Conservation (phyloP, 305 asterid genomes). For the Ajuga reptans region DNA sequence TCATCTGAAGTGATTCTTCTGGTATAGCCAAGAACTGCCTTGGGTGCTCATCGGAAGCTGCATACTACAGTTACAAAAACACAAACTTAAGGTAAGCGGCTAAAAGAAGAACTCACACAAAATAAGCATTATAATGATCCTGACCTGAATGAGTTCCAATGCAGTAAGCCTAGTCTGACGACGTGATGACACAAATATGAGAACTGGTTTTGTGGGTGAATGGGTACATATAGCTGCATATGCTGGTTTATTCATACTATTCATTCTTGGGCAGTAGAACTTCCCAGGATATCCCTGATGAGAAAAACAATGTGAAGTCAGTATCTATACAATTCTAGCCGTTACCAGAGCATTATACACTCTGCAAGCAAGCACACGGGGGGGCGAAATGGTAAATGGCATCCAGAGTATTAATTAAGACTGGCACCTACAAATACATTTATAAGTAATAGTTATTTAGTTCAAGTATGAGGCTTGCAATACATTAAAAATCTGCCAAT, state of each 20-base stretch:
- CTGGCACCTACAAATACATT: neutral
- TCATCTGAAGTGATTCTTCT: slow-evolving; percentile 95
- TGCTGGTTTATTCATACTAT: slow-evolving; percentile 97
- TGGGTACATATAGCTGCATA: slow-evolving; percentile 98
- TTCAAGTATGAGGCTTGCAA: neutral
- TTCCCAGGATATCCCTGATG: slow-evolving; percentile 97
- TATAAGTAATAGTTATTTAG: neutral
- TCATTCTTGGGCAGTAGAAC: slow-evolving; percentile 98
- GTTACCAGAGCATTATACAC: slow-evolving; percentile 13
- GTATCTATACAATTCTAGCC: neutral
- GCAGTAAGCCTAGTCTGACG: slow-evolving; percentile 99
- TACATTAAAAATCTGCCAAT: neutral
- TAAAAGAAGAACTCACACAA: slow-evolving; percentile 4
- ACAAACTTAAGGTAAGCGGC: slow-evolving; percentile 14
- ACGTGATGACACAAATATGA: slow-evolving; percentile 95
- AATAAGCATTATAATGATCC: slow-evolving; percentile 17
- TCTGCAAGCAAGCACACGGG: neutral
- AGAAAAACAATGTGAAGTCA: slow-evolving; percentile 15
- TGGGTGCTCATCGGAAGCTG: slow-evolving; percentile 94
- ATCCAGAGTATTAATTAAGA: neutral
- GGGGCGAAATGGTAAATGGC: slow-evolving; percentile 7
- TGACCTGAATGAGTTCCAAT: slow-evolving; percentile 91
- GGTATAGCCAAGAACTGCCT: slow-evolving; percentile 77
- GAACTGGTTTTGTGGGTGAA: slow-evolving; percentile 96
- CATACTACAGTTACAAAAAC: slow-evolving; percentile 50